Evolutionary conservation across 495 filamentous ascomycete genomes (phyloP), one percentile per base, ranked within the genome.

Genomic region (Penicillium silybi): DNA sequence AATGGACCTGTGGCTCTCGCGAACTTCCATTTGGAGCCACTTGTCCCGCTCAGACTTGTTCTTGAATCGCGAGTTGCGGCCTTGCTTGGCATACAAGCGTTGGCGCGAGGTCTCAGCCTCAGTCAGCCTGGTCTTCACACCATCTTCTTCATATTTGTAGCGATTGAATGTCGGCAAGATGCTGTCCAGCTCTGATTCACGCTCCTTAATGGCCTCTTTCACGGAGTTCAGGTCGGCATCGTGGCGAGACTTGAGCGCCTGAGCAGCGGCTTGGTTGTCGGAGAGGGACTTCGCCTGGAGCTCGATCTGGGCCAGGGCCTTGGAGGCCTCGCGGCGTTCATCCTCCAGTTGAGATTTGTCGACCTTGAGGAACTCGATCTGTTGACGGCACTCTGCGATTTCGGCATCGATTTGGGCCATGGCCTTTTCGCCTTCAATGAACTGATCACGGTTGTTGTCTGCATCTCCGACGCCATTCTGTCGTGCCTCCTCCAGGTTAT

Each of bases 61-160:
- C 62, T 81, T 87, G 71, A 95, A 97, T 48, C 88, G 86, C 26
- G 85, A 84, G 63, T 87, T 90, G n/a, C 92, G 85, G 35, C 89
- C 88, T 69, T 97, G 95, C 67, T 99, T 99, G 43, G 88, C 89
- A 59, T 96, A 91, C 15, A 99, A 76, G 22, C 92, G 84, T 57
- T 87, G 86, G 37, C 90, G 77, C 1, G 77, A 80, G 7, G 84
- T 85, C 63, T 93, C 87, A 5, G 89, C 89, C 34, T 86, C 78
- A 17, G 86, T 85, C 4, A 97, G 77, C 41, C 87, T 80, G 26
- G 84, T 66, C 57, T 82, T 86, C 26, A 90, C 73, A 5, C 74
- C 72, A 11, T 76, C 75, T 63, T 97, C 93, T 46, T 93, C 77
- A 29, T 81, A 77, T 60, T 86, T 89, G 58, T 81, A 83, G 26